Percentiles rank a stretch among this genome's conserved stretches.
These are phyloP conservation scores for Colletotrichum sp. DNA, from an alignment of 2,329 filamentous ascomycete species.

Conservation along the genomic window DNA sequence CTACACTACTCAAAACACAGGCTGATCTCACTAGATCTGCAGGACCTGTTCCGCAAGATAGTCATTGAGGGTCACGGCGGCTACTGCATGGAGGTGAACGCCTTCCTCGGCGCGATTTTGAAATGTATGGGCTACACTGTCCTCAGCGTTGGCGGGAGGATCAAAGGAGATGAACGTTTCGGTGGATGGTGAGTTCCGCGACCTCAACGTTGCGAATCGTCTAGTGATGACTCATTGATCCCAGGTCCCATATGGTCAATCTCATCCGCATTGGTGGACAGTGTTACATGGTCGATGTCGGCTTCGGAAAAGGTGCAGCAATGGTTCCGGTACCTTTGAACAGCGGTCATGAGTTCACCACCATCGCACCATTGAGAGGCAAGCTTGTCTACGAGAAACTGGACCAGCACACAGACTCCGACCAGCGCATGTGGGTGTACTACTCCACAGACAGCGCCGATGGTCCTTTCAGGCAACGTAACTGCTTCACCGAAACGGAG, in stretches of 20 bases:
- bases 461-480: slow-evolving; percentile 46
- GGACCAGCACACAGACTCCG: slow-evolving; percentile 33
- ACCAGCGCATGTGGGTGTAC: slow-evolving; percentile 45
- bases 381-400: slow-evolving; percentile 43
- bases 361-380: slow-evolving; percentile 49
- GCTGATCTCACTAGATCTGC: slow-evolving; percentile 40
- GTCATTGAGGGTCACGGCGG: slow-evolving; percentile 51
- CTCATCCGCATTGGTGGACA: slow-evolving; percentile 57
- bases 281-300: slow-evolving; percentile 61
- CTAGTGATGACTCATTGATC: not conserved
- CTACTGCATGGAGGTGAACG: slow-evolving; percentile 58
- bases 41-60: slow-evolving; percentile 49
- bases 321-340: slow-evolving; percentile 36
- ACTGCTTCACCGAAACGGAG: slow-evolving; percentile 57
- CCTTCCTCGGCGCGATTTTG: slow-evolving; percentile 51
- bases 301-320: slow-evolving; percentile 58
- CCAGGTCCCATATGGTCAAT: slow-evolving; percentile 64
- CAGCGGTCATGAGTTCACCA: slow-evolving; percentile 28
- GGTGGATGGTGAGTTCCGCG: slow-evolving; percentile 23
- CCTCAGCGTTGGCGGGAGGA: slow-evolving; percentile 51
- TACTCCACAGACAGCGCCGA: slow-evolving; percentile 30
- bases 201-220: not conserved
- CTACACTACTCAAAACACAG: slow-evolving; percentile 53
- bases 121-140: slow-evolving; percentile 53
- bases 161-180: slow-evolving; percentile 23